A percentile compares a stretch with the other conserved stretches of the same genome.
phyloP scores from a whole-genome alignment of 495 filamentous ascomycete species.

The Astrothelium subdiscretum region DNA sequence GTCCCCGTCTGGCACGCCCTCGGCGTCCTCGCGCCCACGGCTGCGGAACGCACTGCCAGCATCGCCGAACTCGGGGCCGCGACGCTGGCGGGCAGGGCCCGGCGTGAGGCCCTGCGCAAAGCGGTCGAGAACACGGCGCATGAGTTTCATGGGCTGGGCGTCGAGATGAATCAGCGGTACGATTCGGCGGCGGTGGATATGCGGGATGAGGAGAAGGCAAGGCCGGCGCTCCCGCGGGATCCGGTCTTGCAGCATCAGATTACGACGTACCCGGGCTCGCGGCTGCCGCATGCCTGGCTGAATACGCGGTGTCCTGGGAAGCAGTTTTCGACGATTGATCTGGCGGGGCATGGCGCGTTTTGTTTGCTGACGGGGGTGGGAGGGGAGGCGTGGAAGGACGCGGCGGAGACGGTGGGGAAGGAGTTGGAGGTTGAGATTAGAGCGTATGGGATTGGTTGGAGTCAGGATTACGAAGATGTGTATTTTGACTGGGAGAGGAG shows the following conservation, averaged over 20 bases:
- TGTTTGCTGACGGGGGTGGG: conserved; percentile 39
- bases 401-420: conserved; percentile 24
- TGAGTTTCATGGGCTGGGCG: conserved; percentile 39
- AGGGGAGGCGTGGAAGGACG: conserved; percentile 39
- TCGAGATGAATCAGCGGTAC: conserved; percentile 43
- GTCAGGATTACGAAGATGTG: conserved; percentile 40
- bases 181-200: conserved; percentile 21
- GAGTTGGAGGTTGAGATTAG: conserved; percentile 31
- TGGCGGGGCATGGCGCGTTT: conserved; percentile 41
- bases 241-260: conserved; percentile 28
- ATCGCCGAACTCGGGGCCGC: conserved; percentile 27
- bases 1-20: conserved; percentile 34
- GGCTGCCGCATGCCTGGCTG: conserved; percentile 45
- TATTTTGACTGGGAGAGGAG: conserved; percentile 40
- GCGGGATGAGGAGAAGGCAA: conserved; percentile 15
- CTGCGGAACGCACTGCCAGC: conserved; percentile 23
- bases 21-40: conserved; percentile 26
- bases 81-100: conserved; percentile 24
- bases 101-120: conserved; percentile 26
- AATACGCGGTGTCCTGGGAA: conserved; percentile 32
- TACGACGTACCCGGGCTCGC: conserved; percentile 39
- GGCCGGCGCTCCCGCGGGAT: conserved; percentile 6
- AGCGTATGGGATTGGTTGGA: conserved; percentile 36
- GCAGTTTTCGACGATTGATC: conserved; percentile 39
- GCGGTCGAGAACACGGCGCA: conserved; percentile 32